Base-by-base conservation (phyloP, 2,329 filamentous ascomycete genomes). In the Fusarium neocosmosporiellum region DNA sequence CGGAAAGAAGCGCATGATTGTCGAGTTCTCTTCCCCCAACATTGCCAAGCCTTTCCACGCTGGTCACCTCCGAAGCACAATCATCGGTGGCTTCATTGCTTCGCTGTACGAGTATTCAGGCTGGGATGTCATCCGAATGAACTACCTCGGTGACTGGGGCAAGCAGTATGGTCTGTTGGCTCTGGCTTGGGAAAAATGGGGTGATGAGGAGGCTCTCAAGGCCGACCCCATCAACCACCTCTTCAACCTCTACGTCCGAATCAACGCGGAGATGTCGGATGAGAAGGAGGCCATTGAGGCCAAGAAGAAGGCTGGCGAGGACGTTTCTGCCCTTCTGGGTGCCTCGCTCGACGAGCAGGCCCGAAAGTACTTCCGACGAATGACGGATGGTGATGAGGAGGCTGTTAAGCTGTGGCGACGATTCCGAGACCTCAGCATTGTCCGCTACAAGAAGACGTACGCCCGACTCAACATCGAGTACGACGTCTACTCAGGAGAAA, bases 21-120 rank as follows among this genome's bases (percentile, higher is more conserved):
- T 96, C 76, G 94, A 96, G 78, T 96, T 96, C 82, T 94, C 92
- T 9, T 95, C 92, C 9, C 94, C 94, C 59, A 96, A 96, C 80
- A 95, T 96, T 67, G 94, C 94, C 53, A 96, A 96, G 83, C 93
- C 92, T 27, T 95, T 95, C 85, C 92, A 94, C 79, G 93, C 92
- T 41, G 92, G 92, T 14, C 93, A 95, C 81, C 84, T 95, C 76
- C 88, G 93, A 78, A 93, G 90, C 75, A 95, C 93, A 39, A 94
- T 95, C 78, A 94, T 95, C 69, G 93, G 93, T 57, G 92, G 92
- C 41, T 95, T 94, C 83, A 85, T 95, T 43, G 85, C 91, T 24
- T 94, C 94, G 79, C 83, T 94, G 20, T 93, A 94, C 80, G 87
- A 92, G 76, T 85, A 84, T 34, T 90, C 90, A 36, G 93, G 92